Evolutionary conservation across 1,284 basidiomycete genomes (phyloP), one percentile per base, ranked within the genome.

Genomic region (Mycena citricolor): DNA sequence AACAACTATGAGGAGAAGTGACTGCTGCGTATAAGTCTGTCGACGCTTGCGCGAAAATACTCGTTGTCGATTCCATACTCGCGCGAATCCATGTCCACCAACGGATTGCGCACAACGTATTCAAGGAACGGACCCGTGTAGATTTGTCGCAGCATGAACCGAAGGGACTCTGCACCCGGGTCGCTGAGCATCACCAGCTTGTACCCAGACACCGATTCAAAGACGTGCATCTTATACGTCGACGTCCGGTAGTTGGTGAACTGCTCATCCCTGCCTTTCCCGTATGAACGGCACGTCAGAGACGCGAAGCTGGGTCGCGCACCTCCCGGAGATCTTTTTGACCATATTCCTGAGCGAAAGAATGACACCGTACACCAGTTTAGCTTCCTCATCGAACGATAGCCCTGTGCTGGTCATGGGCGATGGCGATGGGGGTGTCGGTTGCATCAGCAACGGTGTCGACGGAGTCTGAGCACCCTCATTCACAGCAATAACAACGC

Each of bases 371-470:
- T 98, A 99, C 0, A 99, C 94, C 42, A 99, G 78, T 65, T 99
- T 99, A 2, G 90, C 86, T 66, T 99, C 94, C 66, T 99, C 95
- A 61, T 99, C 94, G 55, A 99, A 97, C 4, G 94, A 76, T 19
- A 97, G 70, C 10, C 77, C 75, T n/a, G 74, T 74, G 39, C 63
- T 69, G 20, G 67, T 61, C 4, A 58, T 34, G 12, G 55, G 39
- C 22, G 62, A 62, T 35, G 60, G 58, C 19, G 54, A 53, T 11
- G 62, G 56, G 14, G 63, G 65, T 3, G 58, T 53, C 20, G 63
- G 65, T 38, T 66, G 45, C 48, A 70, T 72, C 17, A 63, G 54
- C 26, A 69, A 63, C 5, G 44, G 48, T 12, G 69, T 61, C 4
- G 61, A 49, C 10, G 70, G 65, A 14, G 64, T 57, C 31, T 70